These are phyloP conservation scores for Fraxinus greggii DNA, from an alignment of 305 asterid species.

Conservation along the genomic window DNA sequence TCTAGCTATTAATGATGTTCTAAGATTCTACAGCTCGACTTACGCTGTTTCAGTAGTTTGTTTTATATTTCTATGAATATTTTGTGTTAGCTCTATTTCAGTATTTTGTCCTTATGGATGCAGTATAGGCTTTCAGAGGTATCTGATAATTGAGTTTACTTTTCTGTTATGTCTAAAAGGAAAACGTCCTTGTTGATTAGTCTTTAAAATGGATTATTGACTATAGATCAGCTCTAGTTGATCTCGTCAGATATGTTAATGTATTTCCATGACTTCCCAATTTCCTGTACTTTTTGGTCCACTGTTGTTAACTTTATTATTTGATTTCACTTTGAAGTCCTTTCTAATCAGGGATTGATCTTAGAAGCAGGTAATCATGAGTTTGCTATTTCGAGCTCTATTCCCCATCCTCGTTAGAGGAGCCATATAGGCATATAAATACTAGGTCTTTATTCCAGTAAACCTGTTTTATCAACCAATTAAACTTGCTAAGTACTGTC, in stretches of 20 bases:
- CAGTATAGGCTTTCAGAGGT: not conserved
- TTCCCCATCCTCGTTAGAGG: not conserved
- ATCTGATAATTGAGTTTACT: not conserved
- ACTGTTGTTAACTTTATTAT: not conserved
- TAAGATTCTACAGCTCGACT: not conserved
- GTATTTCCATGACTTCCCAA: not conserved
- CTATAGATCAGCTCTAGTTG: not conserved
- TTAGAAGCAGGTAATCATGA: not conserved
- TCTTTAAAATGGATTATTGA: not conserved
- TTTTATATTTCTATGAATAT: not conserved
- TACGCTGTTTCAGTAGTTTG: not conserved
- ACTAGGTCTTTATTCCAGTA: constrained; percentile 1
- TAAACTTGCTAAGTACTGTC: not conserved
- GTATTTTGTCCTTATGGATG: not conserved
- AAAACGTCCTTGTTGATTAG: not conserved
- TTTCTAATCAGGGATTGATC: not conserved
- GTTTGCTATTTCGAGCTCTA: not conserved
- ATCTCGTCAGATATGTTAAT: not conserved
- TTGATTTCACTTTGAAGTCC: not conserved
- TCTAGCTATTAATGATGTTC: not conserved
- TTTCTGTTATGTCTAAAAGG: not conserved
- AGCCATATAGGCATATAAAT: not conserved
- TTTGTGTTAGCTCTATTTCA: constrained; percentile 5
- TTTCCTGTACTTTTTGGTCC: not conserved
- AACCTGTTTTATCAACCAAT: not conserved